Evolutionary conservation across 305 asterid species (phyloP).

Genomic region (Fraxinus xanthoxyloides): DNA sequence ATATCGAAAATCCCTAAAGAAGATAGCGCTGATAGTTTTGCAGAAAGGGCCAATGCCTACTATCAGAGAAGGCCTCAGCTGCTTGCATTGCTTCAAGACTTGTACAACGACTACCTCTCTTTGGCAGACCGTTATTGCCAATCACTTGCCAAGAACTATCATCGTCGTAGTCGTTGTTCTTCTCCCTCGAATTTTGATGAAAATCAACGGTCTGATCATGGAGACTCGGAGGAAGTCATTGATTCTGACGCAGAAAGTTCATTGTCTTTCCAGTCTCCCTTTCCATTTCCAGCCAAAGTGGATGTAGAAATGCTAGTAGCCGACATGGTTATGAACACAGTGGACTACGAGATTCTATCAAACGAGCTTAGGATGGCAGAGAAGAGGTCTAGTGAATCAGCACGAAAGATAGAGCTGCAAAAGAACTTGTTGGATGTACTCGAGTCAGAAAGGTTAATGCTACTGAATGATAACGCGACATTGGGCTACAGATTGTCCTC

Average conservation of each 20-base stretch:
- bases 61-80: slow-evolving; percentile 83
- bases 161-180: slow-evolving; percentile 40
- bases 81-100: slow-evolving; percentile 59
- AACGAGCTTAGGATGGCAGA: slow-evolving; percentile 59
- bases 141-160: not conserved
- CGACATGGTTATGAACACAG: slow-evolving; percentile 64
- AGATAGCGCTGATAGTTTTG: slow-evolving; percentile 58
- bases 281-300: slow-evolving; percentile 19
- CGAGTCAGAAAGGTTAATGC: slow-evolving; percentile 69
- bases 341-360: slow-evolving; percentile 55
- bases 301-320: slow-evolving; percentile 64
- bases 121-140: slow-evolving; percentile 89
- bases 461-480: slow-evolving; percentile 60
- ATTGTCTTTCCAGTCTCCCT: slow-evolving; percentile 54
- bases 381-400: slow-evolving; percentile 49
- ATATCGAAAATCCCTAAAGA: slow-evolving; percentile 31
- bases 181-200: slow-evolving; percentile 36
- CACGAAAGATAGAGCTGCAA: slow-evolving; percentile 77
- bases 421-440: slow-evolving; percentile 70
- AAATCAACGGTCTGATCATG: slow-evolving; percentile 32
- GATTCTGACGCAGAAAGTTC: slow-evolving; percentile 89
- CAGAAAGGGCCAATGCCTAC: slow-evolving; percentile 69
- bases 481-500: slow-evolving; percentile 57
- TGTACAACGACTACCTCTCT: slow-evolving; percentile 77
- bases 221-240: slow-evolving; percentile 37